A percentile compares a stretch with the other conserved stretches of the same genome.
These are phyloP conservation scores for Boletus pseudopeckii DNA, from an alignment of 768 basidiomycete genomes.

Conservation along the genomic window DNA sequence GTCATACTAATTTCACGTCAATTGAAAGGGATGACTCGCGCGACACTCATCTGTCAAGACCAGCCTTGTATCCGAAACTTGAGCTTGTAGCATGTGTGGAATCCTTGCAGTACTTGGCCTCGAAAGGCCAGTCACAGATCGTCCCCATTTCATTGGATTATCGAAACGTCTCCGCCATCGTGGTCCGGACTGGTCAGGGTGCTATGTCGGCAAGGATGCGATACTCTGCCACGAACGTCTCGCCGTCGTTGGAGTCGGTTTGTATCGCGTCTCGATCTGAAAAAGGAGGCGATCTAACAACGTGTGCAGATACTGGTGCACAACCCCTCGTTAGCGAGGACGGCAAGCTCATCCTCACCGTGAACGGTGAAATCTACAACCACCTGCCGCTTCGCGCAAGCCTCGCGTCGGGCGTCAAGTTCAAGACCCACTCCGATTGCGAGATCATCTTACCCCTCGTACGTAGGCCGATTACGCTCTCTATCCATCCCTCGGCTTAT, in stretches of 20 bases:
- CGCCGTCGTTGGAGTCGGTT: slow-evolving; percentile 97
- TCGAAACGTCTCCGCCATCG: slow-evolving; percentile 90
- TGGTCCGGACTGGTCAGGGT: slow-evolving; percentile 99
- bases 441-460: slow-evolving; percentile 95
- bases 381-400: slow-evolving; percentile 74
- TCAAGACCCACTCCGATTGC: slow-evolving; percentile 98
- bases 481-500: neutral
- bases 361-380: slow-evolving; percentile 99
- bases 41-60: neutral
- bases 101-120: slow-evolving; percentile 85
- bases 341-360: slow-evolving; percentile 77
- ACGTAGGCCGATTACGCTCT: slow-evolving; percentile 20
- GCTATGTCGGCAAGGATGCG: slow-evolving; percentile 76
- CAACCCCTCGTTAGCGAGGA: slow-evolving; percentile 91
- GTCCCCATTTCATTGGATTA: slow-evolving; percentile 74
- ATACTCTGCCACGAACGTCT: slow-evolving; percentile 94
- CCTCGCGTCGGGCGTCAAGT: slow-evolving; percentile 63
- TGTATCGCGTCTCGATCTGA: slow-evolving; percentile 24
- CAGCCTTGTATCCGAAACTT: neutral
- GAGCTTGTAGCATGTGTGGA: slow-evolving; percentile 69
- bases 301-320: slow-evolving; percentile 80
- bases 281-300: neutral
- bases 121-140: slow-evolving; percentile 62
- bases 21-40: neutral
- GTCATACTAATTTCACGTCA: neutral